phyloP scores from a whole-genome alignment of 2,329 filamentous ascomycete genomes.

The Fusarium sp. region DNA sequence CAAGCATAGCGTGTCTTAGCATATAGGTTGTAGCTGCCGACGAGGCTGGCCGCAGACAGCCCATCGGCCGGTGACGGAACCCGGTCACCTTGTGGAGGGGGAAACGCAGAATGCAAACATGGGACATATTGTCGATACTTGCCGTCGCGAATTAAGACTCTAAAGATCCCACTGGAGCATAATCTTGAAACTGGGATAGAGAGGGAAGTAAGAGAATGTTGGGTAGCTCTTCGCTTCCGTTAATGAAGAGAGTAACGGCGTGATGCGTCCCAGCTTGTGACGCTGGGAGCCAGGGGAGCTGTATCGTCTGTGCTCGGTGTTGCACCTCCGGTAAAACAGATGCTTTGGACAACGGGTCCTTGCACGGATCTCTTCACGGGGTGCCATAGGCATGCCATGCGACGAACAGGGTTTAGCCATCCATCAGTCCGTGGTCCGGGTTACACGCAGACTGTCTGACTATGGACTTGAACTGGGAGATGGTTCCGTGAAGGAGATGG shows the following conservation, averaged over 20 bases:
- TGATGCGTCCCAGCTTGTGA: constrained; percentile 17
- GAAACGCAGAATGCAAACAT: background rate
- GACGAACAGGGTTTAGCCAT: constrained; percentile 36
- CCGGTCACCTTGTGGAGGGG: background rate
- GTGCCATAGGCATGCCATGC: constrained; percentile 33
- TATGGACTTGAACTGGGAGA: background rate
- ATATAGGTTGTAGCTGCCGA: constrained; percentile 32
- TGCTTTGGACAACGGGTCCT: constrained; percentile 16
- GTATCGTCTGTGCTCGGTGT: constrained; percentile 27
- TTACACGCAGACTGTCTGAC: constrained; percentile 20
- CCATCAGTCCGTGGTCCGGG: constrained; percentile 31
- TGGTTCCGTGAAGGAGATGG: background rate
- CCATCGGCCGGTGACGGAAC: constrained; percentile 15
- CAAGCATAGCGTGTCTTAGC: constrained; percentile 5
- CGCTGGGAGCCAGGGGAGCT: background rate
- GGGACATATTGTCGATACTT: background rate
- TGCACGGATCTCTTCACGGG: constrained; percentile 28
- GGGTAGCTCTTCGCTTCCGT: background rate
- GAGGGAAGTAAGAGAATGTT: constrained; percentile 7
- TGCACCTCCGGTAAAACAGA: constrained; percentile 25
- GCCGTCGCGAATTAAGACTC: background rate
- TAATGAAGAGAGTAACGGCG: constrained; percentile 7
- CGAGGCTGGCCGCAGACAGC: constrained; percentile 32
- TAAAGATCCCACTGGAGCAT: background rate
- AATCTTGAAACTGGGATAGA: background rate